phyloP scores from a whole-genome alignment of 352 stramenopile species.

The Globisporangium uncinulatum region DNA sequence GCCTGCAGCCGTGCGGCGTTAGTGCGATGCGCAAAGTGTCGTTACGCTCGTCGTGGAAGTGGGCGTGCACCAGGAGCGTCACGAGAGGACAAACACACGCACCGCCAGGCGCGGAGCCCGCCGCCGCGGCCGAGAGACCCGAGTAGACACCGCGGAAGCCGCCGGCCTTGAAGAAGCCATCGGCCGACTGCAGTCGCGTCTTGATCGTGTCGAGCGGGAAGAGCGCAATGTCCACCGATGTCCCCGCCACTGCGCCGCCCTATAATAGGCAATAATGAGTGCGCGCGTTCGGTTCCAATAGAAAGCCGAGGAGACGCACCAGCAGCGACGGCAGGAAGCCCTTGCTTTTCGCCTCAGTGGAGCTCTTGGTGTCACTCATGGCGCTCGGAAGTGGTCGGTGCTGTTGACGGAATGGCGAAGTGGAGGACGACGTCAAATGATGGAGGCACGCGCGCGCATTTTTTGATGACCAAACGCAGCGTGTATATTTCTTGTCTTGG shows the following conservation, averaged over 20 bases:
- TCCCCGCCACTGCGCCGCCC: constrained; percentile 94
- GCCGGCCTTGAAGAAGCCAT: constrained; percentile 96
- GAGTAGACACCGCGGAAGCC: constrained; percentile 94
- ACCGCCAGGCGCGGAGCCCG: constrained; percentile 90
- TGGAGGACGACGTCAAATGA: background rate
- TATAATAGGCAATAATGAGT: constrained; percentile 12
- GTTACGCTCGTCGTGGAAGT: background rate
- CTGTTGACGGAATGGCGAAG: constrained; percentile 2
- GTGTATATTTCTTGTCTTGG: too few species aligned
- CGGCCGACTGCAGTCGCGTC: constrained; percentile 95
- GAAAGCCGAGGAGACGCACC: constrained; percentile 16
- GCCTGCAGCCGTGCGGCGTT: constrained; percentile 26
- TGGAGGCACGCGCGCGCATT: constrained; percentile 3
- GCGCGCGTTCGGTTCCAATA: too few species aligned
- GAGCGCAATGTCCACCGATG: constrained; percentile 96
- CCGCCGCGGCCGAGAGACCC: constrained; percentile 86
- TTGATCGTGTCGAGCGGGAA: constrained; percentile 99
- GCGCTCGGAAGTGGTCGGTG: background rate
- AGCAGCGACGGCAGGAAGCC: constrained; percentile 64
- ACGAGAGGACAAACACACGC: constrained; percentile 2
- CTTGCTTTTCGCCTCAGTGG: constrained; percentile 34
- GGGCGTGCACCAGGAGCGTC: background rate
- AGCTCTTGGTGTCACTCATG: constrained; percentile 11
- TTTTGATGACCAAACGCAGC: background rate
- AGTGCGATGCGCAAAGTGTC: too few species aligned